Evolutionary conservation across 2,329 filamentous ascomycete species (phyloP).

Genomic region (Cyclaneusma minus): DNA sequence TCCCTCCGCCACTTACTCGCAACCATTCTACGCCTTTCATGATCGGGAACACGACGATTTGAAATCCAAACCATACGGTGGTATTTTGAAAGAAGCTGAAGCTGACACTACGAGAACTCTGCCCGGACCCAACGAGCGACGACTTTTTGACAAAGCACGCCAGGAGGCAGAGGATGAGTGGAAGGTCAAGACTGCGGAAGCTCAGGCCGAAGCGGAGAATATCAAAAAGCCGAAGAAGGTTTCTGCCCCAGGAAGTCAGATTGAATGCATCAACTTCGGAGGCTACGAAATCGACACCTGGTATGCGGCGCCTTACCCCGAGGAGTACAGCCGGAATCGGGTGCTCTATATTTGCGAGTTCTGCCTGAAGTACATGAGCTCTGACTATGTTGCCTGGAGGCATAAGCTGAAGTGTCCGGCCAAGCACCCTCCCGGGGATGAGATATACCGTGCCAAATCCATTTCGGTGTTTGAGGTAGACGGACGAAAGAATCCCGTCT

Average conservation of each 20-base stretch:
- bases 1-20: conserved; percentile 37
- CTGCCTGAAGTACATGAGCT: conserved; percentile 98
- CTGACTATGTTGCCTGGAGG: conserved; percentile 93
- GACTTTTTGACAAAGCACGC: conserved; percentile 78
- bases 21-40: conserved; percentile 76
- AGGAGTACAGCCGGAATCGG: conserved; percentile 93
- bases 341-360: conserved; percentile 99
- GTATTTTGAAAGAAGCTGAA: conserved; percentile 76
- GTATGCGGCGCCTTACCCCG: conserved; percentile 96
- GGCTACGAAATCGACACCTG: conserved; percentile 97
- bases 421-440: conserved; percentile 92
- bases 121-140: conserved; percentile 64
- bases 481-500: conserved; percentile 92
- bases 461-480: conserved; percentile 97
- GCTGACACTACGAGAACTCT: conserved; percentile 85
- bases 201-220: conserved; percentile 49
- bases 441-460: conserved; percentile 85
- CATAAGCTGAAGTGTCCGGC: conserved; percentile 95
- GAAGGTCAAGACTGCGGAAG: conserved; percentile 48
- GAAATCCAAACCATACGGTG: conserved; percentile 89
- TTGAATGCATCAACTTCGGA: conserved; percentile 97
- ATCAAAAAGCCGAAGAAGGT: conserved; percentile 56
- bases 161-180: conserved; percentile 86
- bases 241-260: conserved; percentile 81
- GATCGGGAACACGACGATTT: conserved; percentile 80